Base-by-base conservation (phyloP, 1,284 basidiomycete genomes). In the Blastosporella zonata region DNA sequence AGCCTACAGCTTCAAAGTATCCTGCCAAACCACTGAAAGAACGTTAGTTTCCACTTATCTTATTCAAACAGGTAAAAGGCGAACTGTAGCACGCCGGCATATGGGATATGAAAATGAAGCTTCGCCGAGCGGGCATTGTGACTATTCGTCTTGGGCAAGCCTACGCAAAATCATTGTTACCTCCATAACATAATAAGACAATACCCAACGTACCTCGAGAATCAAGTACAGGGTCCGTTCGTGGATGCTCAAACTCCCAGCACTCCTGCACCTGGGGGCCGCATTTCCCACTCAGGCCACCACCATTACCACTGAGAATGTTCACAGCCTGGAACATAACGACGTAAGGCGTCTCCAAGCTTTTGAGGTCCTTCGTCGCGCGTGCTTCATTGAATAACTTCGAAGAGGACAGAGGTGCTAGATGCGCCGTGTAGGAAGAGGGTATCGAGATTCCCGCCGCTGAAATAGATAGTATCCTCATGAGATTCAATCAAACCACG, bases 231-330 rank as follows among this genome's bases (percentile, higher is more conserved):
- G 85, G 75, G 61, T 94, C 90, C 44, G 79, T 77, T 51, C 90
- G 73, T 1, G 94, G 94, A 71, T 99, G 97, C 58, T 93, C 93
- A 67, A 98, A 99, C 54, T 90, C 87, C 97, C 97, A 99, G 61
- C 94, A 97, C 59, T 94, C 91, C 67, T 99, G 97, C 25, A 97
- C 80, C 58, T 82, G 82, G 4, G 86, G 79, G 6, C 90, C 90
- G 67, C 90, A 93, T 42, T 80, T 74, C 13, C 79, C 81, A 54
- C 75, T 72, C 44, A 78, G 61, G 47, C 82, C 78, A 25, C 74
- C 73, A 40, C 80, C 75, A 49, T 89, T 74, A 17, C 86, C 91
- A 52, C 88, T 92, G 37, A 97, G 74, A 52, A 93, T 79, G 59
- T 93, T 94, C 54, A 91, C 87, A 17, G 93, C 89, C 62, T 93